phyloP scores from a whole-genome alignment of 2,329 filamentous ascomycete genomes.

The Stemphylium lycopersici region DNA sequence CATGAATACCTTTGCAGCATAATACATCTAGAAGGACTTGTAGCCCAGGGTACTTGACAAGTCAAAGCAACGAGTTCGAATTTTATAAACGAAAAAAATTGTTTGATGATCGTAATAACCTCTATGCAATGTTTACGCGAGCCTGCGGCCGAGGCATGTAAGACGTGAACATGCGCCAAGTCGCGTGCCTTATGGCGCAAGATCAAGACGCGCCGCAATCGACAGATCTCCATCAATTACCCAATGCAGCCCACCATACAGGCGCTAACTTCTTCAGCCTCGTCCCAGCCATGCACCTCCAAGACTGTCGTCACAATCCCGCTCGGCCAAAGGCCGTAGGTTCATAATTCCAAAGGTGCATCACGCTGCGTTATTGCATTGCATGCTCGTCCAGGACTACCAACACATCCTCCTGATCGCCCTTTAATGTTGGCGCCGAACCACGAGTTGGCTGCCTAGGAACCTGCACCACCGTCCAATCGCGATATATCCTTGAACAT shows the following conservation, averaged over 20 bases:
- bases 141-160: too few species aligned
- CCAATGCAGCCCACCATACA: not conserved
- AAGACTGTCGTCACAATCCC: not conserved
- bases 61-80: too few species aligned
- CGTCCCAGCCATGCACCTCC: not conserved
- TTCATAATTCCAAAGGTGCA: not conserved
- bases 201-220: constrained; percentile 7
- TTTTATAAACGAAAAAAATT: too few species aligned
- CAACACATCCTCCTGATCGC: not conserved
- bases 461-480: not conserved
- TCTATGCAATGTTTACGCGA: not conserved
- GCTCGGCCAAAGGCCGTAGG: not conserved
- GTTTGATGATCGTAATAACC: too few species aligned
- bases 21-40: not conserved
- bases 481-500: not conserved
- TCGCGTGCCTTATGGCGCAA: not conserved
- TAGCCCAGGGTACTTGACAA: too few species aligned
- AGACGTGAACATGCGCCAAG: constrained; percentile 3
- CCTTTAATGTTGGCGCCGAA: constrained; percentile 6
- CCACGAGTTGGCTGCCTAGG: constrained; percentile 4
- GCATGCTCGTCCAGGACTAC: not conserved
- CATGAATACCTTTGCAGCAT: not conserved
- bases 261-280: constrained; percentile 4
- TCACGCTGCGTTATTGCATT: not conserved
- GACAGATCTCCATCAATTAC: not conserved